Percentiles rank a stretch among this genome's conserved stretches.
Evolutionary conservation across 2,329 filamentous ascomycete genomes (phyloP).

Genomic region (Paraphaeosphaeria sporulosa): DNA sequence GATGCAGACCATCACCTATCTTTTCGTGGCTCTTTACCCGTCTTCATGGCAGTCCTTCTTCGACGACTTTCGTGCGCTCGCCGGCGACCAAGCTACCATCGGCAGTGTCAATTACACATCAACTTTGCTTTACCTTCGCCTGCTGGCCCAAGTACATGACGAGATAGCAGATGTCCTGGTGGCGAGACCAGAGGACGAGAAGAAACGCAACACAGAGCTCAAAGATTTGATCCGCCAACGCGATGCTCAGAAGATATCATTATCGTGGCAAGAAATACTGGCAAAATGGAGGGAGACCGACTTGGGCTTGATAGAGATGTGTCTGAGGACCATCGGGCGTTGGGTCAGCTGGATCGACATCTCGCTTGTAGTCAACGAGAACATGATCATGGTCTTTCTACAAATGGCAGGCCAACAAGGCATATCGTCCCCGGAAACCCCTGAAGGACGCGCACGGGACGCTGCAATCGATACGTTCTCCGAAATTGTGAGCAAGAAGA

Average conservation of each 20-base stretch:
- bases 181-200: slow-evolving; percentile 77
- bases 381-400: slow-evolving; percentile 84
- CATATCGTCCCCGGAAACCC: slow-evolving; percentile 65
- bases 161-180: slow-evolving; percentile 95
- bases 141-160: slow-evolving; percentile 90
- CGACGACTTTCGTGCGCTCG: slow-evolving; percentile 84
- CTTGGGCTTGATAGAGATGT: slow-evolving; percentile 82
- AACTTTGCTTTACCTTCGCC: slow-evolving; percentile 85
- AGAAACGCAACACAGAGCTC: slow-evolving; percentile 84
- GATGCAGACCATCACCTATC: slow-evolving; percentile 91
- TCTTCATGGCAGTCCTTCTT: slow-evolving; percentile 89
- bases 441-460: slow-evolving; percentile 79
- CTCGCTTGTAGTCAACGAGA: slow-evolving; percentile 80
- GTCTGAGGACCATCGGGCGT: slow-evolving; percentile 88
- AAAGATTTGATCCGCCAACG: slow-evolving; percentile 89
- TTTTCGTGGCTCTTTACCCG: slow-evolving; percentile 88
- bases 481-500: slow-evolving; percentile 97
- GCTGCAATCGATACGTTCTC: slow-evolving; percentile 94
- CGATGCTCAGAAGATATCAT: slow-evolving; percentile 87
- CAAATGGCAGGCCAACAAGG: slow-evolving; percentile 80
- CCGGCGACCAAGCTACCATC: slow-evolving; percentile 65
- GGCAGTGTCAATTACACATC: slow-evolving; percentile 74
- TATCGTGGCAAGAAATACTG: slow-evolving; percentile 91
- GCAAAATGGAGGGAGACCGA: slow-evolving; percentile 73
- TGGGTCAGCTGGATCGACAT: slow-evolving; percentile 99